phyloP scores from a whole-genome alignment of 768 basidiomycete species.

The Gelatoporia subvermispora region DNA sequence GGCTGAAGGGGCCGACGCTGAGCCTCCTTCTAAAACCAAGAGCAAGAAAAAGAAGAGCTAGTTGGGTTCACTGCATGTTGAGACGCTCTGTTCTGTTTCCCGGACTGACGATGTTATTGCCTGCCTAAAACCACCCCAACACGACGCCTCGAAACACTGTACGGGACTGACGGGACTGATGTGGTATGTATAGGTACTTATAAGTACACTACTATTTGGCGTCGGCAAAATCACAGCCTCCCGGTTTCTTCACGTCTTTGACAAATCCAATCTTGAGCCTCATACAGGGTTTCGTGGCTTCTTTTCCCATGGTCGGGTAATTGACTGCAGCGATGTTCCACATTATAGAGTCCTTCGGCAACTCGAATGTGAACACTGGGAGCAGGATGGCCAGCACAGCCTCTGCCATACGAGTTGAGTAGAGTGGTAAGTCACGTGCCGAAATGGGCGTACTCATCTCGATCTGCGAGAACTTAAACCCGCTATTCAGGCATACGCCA shows the following conservation, averaged over 20 bases:
- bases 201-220: too few relatives aligned
- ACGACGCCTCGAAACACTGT: too few relatives aligned
- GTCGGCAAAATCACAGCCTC: too few relatives aligned
- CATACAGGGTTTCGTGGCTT: not conserved
- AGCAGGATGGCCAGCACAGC: conserved; percentile 3
- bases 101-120: not conserved
- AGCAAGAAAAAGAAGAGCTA: conserved; percentile 25
- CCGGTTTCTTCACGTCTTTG: not conserved
- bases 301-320: conserved; percentile 1
- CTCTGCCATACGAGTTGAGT: too few relatives aligned
- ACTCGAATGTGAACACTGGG: conserved; percentile 11
- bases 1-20: conserved; percentile 11
- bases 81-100: not conserved
- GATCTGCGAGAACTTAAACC: conserved; percentile 51
- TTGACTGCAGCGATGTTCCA: conserved; percentile 6
- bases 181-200: too few relatives aligned
- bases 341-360: conserved; percentile 7
- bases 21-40: conserved; percentile 14
- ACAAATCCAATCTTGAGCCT: not conserved
- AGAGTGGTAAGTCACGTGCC: not conserved
- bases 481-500: conserved; percentile 24
- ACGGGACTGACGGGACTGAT: too few relatives aligned
- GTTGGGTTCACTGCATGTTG: not conserved
- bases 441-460: conserved; percentile 53
- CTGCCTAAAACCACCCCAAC: too few relatives aligned